Evolutionary conservation across 305 asterid genomes (phyloP), one percentile per base, ranked within the genome.

Genomic region (Rubia occidens): DNA sequence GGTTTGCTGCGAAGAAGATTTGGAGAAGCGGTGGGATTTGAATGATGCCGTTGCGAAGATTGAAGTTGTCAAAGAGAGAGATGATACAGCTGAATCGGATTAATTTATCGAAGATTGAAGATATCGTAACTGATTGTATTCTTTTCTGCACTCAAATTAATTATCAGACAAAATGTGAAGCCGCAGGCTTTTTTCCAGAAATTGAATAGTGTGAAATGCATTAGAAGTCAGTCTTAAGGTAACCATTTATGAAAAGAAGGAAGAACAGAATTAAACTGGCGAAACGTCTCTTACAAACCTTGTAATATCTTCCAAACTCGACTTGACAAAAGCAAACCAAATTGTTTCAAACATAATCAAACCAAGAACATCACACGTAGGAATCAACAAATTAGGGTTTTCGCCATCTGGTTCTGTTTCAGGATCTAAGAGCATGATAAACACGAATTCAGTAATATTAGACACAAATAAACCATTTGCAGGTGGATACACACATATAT

Each of bases 21-120:
- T 59, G 60, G 95, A 83, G 10, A 82, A 80, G 81, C 87, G 97
- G 79, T 84, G 80, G 95, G 89, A 85, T 63, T 71, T 91, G 81
- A 87, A 83, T 72, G 87, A 81, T 79, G 93, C 83, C 0, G 66
- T 79, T 21, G 73, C 81, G 18, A 79, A 77, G 72, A 84, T 86
- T 37, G 79, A 85, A 45, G 81, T 43, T 6, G 66, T 88, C 35
- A 76, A 74, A 39, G 87, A 82, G 44, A 79, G 60, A 32, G 76
- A 58, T 13, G 64, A 35, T 10, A 18, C 15, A n/a, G 20, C 58
- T 51, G 39, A 24, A 5, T 35, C 45, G 13, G 66, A 20, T 8
- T 51, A 17, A 51, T 17, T 51, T 17, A 13, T 32, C 11, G 56
- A 51, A 5, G 58, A 51, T 51, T 32, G 58, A 17, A 10, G 18